Percentiles rank a stretch among this genome's conserved stretches.
Conservation (phyloP, 2,329 filamentous ascomycete genomes). For the Colletotrichum filicis region DNA sequence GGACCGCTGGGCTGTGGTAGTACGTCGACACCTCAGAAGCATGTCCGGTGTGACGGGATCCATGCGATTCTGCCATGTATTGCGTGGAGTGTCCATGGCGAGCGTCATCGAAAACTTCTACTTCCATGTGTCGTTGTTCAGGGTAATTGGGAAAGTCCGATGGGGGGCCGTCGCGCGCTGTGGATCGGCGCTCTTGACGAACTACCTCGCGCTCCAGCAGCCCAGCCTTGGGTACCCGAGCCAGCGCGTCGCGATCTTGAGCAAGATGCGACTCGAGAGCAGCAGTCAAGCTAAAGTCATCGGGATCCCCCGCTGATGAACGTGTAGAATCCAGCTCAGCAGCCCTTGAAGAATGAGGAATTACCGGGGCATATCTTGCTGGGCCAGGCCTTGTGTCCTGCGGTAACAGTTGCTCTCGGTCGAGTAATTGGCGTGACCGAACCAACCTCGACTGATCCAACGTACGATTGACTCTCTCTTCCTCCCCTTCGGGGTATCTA, state of each 20-base stretch:
- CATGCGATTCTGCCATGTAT: not conserved
- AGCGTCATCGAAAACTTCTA: not conserved
- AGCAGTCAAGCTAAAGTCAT: slow-evolving; percentile 22
- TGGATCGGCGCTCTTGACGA: not conserved
- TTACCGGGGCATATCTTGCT: not conserved
- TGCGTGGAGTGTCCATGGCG: not conserved
- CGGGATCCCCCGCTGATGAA: not conserved
- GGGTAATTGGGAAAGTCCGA: not conserved
- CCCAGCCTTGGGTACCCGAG: not conserved
- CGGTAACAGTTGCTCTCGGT: not conserved
- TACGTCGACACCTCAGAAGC: not conserved
- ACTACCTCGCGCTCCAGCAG: not conserved
- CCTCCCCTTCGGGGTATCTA: not conserved
- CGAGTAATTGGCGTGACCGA: not conserved
- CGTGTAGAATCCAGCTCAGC: not conserved
- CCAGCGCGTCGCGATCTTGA: slow-evolving; percentile 21
- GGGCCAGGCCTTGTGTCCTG: not conserved
- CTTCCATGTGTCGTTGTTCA: not conserved
- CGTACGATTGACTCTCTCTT: not conserved
- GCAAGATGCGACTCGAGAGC: slow-evolving; percentile 28
- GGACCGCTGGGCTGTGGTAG: not conserved
- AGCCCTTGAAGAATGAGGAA: not conserved
- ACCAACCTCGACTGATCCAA: not conserved
- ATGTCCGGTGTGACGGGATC: not conserved
- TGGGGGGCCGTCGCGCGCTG: not conserved